Percentiles rank a stretch among this genome's conserved stretches.
These are phyloP conservation scores for Apiotrichum montevideense DNA, from an alignment of 1,284 basidiomycete species.

Conservation along the genomic window DNA sequence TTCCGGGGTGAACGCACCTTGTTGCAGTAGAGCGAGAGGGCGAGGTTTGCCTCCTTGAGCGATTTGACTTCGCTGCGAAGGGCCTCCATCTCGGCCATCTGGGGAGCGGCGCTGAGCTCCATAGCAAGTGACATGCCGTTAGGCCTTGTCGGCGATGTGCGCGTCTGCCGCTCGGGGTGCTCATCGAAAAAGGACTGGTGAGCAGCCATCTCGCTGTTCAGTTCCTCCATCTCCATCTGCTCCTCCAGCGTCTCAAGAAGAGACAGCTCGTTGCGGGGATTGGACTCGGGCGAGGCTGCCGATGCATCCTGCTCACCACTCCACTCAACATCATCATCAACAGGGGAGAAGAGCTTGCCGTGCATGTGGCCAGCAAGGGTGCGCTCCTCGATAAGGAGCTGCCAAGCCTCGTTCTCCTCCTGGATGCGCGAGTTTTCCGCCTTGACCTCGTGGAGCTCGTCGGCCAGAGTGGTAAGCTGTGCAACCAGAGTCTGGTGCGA, in stretches of 20 bases:
- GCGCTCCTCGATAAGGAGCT: slow-evolving; percentile 79
- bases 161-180: slow-evolving; percentile 15
- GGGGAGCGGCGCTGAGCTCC: slow-evolving; percentile 58
- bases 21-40: slow-evolving; percentile 83
- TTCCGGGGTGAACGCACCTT: slow-evolving; percentile 51
- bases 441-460: slow-evolving; percentile 36
- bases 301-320: too few relatives aligned
- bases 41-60: slow-evolving; percentile 90
- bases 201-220: slow-evolving; percentile 32
- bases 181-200: slow-evolving; percentile 28
- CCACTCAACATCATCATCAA: background rate
- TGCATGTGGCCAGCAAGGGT: slow-evolving; percentile 79
- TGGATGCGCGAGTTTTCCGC: slow-evolving; percentile 30
- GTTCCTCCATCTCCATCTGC: slow-evolving; percentile 35
- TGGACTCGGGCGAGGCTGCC: background rate
- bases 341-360: slow-evolving; percentile 29
- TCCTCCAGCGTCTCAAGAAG: slow-evolving; percentile 31
- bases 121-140: slow-evolving; percentile 56
- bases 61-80: slow-evolving; percentile 75
- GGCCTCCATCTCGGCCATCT: slow-evolving; percentile 69
- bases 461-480: slow-evolving; percentile 32
- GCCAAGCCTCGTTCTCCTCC: slow-evolving; percentile 92
- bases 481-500: slow-evolving; percentile 34
- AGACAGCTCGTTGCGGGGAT: slow-evolving; percentile 5
- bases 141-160: slow-evolving; percentile 46